These are phyloP conservation scores for Dichotomocladium elegans DNA, from an alignment of 371 early-diverging fungal genomes.

Conservation along the genomic window DNA sequence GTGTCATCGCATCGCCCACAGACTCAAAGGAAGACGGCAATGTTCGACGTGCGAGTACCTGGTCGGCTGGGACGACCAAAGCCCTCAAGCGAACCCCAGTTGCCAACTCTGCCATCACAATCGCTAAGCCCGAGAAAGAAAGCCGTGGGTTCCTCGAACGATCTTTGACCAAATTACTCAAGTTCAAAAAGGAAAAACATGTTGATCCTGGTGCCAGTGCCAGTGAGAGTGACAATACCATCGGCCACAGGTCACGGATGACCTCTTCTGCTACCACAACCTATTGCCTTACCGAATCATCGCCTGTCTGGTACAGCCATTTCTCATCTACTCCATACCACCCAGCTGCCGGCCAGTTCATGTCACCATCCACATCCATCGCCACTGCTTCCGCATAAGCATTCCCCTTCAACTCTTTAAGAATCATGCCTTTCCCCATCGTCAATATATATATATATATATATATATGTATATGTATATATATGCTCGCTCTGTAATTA, in stretches of 20 bases:
- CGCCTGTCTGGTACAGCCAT: slow-evolving; percentile 15
- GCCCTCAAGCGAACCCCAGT: not conserved
- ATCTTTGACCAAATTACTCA: not conserved
- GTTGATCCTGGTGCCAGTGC: no score
- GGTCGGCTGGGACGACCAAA: slow-evolving; percentile 1
- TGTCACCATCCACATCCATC: not conserved
- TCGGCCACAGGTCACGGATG: no score
- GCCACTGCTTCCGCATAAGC: not conserved
- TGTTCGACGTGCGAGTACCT: not conserved
- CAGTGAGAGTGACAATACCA: no score
- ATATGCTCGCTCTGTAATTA: no score
- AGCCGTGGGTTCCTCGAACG: not conserved
- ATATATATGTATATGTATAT: no score
- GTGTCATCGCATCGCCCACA: not conserved
- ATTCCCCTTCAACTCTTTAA: no score
- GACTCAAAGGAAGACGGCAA: not conserved
- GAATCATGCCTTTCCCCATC: no score
- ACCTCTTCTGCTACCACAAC: not conserved
- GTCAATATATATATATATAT: no score
- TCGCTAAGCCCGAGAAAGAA: not conserved
- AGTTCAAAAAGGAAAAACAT: not conserved
- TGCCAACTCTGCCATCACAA: not conserved
- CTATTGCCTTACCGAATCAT: not conserved
- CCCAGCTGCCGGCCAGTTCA: slow-evolving; percentile 1
- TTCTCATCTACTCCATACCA: slow-evolving; percentile 7